A percentile compares a stretch with the other conserved stretches of the same genome.
phyloP scores from a whole-genome alignment of 2,329 filamentous ascomycete species.

The Teratosphaeria epicoccoides region DNA sequence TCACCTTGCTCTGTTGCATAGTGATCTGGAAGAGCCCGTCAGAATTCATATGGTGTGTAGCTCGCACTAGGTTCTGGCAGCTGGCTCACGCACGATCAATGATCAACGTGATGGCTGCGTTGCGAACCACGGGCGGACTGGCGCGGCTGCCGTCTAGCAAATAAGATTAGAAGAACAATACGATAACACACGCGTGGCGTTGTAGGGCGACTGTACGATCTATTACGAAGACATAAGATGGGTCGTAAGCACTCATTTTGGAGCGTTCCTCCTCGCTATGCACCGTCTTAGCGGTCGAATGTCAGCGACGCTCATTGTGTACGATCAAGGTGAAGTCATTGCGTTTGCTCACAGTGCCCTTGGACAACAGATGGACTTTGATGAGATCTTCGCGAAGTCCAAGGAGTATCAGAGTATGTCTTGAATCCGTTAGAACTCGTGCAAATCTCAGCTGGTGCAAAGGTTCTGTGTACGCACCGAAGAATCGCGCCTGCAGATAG shows the following conservation, averaged over 20 bases:
- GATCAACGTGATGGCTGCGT: conserved; percentile 41
- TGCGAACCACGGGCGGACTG: conserved; percentile 43
- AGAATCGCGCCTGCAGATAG: conserved; percentile 51
- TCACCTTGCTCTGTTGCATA: conserved; percentile 41
- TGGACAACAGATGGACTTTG: conserved; percentile 48
- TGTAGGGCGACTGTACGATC: conserved; percentile 33
- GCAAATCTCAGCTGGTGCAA: too few relatives aligned
- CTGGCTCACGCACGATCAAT: too few relatives aligned
- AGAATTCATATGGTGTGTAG: too few relatives aligned
- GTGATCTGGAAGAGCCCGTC: too few relatives aligned
- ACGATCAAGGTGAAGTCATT: too few relatives aligned
- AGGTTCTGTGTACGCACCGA: too few relatives aligned
- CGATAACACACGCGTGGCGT: background rate
- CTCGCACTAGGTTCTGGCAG: too few relatives aligned
- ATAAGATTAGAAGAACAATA: background rate
- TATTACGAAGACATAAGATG: conserved; percentile 51
- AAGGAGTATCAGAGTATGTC: conserved; percentile 47
- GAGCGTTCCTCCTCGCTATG: conserved; percentile 44
- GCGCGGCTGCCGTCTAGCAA: conserved; percentile 43
- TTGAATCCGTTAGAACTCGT: too few relatives aligned
- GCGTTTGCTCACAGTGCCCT: too few relatives aligned
- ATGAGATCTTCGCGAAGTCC: conserved; percentile 46
- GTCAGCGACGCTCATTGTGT: too few relatives aligned
- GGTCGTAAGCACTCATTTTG: conserved; percentile 40
- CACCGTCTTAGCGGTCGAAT: conserved; percentile 44